Evolutionary conservation across 805 yeast species (phyloP).

Genomic region (Pachysolen tannophilus): DNA sequence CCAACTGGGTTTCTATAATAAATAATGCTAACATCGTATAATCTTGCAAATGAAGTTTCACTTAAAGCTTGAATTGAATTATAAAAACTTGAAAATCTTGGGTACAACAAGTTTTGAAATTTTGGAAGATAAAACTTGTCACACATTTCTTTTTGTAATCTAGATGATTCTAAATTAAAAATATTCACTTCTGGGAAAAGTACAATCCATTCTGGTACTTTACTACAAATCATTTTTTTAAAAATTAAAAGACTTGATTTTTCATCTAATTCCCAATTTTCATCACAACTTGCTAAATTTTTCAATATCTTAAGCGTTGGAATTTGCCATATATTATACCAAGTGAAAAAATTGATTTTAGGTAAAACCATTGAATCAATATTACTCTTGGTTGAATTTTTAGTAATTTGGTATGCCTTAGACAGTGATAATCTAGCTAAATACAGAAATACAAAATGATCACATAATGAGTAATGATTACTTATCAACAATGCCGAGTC

Average conservation of each 20-base stretch:
- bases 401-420: constrained; percentile 5
- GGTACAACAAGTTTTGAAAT: constrained; percentile 60
- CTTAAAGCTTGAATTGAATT: constrained; percentile 38
- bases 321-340: constrained; percentile 59
- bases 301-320: constrained; percentile 45
- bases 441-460: constrained; percentile 46
- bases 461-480: constrained; percentile 67
- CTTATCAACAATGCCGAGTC: constrained; percentile 25
- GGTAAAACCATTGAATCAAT: constrained; percentile 27
- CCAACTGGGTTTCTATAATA: constrained; percentile 25
- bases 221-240: constrained; percentile 25
- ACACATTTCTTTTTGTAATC: constrained; percentile 46
- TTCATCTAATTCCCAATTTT: constrained; percentile 55
- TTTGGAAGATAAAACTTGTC: constrained; percentile 53
- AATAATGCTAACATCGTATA: constrained; percentile 50
- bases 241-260: constrained; percentile 28
- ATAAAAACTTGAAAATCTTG: constrained; percentile 57
- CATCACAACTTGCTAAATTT: constrained; percentile 50
- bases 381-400: constrained; percentile 12
- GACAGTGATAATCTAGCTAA: constrained; percentile 23
- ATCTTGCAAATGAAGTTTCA: constrained; percentile 28
- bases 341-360: constrained; percentile 51
- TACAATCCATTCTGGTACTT: constrained; percentile 52
- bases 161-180: constrained; percentile 38
- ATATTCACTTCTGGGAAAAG: constrained; percentile 84